Evolutionary conservation across 2,329 filamentous ascomycete species (phyloP).

Genomic region (Trichoderma sp.): DNA sequence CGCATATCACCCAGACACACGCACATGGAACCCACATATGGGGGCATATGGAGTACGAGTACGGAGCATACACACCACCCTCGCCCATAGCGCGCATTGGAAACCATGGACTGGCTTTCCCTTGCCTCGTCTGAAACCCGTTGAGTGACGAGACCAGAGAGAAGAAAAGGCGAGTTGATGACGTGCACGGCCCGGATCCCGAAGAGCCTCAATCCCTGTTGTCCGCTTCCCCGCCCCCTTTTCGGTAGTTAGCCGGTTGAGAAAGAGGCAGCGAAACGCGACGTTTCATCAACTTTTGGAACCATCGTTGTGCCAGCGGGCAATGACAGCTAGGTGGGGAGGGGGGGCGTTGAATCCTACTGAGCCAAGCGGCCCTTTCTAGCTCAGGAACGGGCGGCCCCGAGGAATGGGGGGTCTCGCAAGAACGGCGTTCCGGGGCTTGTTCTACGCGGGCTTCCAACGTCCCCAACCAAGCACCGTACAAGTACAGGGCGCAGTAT

Average conservation of each 20-base stretch:
- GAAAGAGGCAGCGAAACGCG: slow-evolving; percentile 6
- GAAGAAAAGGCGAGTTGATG: slow-evolving; percentile 18
- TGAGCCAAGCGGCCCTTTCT: not conserved
- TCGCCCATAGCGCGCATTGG: slow-evolving; percentile 5
- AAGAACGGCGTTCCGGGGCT: slow-evolving; percentile 13
- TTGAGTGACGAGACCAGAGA: slow-evolving; percentile 10
- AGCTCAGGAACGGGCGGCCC: slow-evolving; percentile 17
- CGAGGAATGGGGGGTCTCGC: slow-evolving; percentile 4
- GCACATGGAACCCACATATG: not conserved
- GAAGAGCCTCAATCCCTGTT: slow-evolving; percentile 20
- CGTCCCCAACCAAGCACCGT: not conserved
- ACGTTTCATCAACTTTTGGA: slow-evolving; percentile 17
- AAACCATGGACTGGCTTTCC: slow-evolving; percentile 5
- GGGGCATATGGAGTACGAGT: not conserved
- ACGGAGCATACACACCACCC: slow-evolving; percentile 1
- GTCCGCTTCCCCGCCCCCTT: slow-evolving; percentile 13
- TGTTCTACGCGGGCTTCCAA: slow-evolving; percentile 5
- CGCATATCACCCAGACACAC: slow-evolving; percentile 3
- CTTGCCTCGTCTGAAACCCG: slow-evolving; percentile 2
- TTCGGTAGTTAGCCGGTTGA: slow-evolving; percentile 21
- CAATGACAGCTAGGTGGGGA: slow-evolving; percentile 6
- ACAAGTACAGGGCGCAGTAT: not conserved
- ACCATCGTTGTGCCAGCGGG: slow-evolving; percentile 4
- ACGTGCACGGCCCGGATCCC: slow-evolving; percentile 22
- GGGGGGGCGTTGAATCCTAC: slow-evolving; percentile 7